phyloP scores from a whole-genome alignment of 2,329 filamentous ascomycete species.

The Zasmidium citrigriseum region DNA sequence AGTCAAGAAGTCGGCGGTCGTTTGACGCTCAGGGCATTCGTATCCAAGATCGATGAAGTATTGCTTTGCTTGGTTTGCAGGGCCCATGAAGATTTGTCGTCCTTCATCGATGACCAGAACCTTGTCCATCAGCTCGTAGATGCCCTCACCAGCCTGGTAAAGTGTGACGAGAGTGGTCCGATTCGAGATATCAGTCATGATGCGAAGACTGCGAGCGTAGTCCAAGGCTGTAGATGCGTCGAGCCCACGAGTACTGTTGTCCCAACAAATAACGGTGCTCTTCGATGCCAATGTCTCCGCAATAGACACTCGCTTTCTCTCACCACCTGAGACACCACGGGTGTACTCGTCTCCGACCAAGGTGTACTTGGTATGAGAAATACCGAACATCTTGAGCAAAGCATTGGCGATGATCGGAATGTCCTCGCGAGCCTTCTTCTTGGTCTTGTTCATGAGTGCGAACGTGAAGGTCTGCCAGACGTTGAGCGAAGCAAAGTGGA shows the following conservation, averaged over 20 bases:
- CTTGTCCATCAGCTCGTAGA: constrained; percentile 77
- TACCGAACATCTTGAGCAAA: constrained; percentile 76
- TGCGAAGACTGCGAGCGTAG: constrained; percentile 73
- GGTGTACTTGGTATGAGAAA: constrained; percentile 73
- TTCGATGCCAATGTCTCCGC: constrained; percentile 75
- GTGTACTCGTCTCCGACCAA: constrained; percentile 73
- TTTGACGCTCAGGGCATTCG: constrained; percentile 61
- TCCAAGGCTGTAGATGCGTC: constrained; percentile 78
- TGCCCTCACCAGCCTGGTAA: constrained; percentile 70
- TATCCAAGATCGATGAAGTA: constrained; percentile 70
- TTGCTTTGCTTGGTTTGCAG: constrained; percentile 59
- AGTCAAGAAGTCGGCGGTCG: constrained; percentile 77
- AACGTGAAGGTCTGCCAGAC: constrained; percentile 79
- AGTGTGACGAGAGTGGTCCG: constrained; percentile 70
- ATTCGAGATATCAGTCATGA: constrained; percentile 77
- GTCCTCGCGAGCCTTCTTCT: too few species aligned
- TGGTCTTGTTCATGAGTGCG: constrained; percentile 74
- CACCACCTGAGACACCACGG: constrained; percentile 76
- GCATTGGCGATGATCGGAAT: constrained; percentile 71
- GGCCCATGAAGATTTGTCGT: constrained; percentile 67
- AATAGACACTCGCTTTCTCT: constrained; percentile 78
- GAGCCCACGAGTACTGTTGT: constrained; percentile 78
- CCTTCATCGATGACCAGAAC: constrained; percentile 76
- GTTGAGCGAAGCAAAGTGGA: constrained; percentile 71
- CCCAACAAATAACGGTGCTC: constrained; percentile 73